Evolutionary conservation across 2,329 filamentous ascomycete species (phyloP).

Genomic region (Colletotrichum musicola): DNA sequence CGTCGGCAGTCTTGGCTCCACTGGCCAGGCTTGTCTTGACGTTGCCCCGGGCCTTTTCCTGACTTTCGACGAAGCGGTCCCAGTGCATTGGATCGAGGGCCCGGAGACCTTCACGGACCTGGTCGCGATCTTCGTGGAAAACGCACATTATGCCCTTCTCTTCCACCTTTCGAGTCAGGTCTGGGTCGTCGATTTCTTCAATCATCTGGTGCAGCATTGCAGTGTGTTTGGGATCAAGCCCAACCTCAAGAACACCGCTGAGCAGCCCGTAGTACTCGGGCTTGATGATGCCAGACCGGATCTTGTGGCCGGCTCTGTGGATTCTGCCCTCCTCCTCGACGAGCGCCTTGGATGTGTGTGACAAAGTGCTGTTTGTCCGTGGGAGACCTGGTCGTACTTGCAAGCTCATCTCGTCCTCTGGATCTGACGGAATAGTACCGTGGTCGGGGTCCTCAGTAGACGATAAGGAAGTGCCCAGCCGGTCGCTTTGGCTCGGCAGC

Average conservation of each 20-base stretch:
- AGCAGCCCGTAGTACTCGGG: slow-evolving; percentile 65
- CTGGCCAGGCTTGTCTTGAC: slow-evolving; percentile 53
- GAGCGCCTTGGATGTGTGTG: slow-evolving; percentile 62
- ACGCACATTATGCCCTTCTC: slow-evolving; percentile 71
- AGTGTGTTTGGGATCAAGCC: slow-evolving; percentile 63
- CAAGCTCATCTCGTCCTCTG: slow-evolving; percentile 62
- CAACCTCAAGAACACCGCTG: slow-evolving; percentile 62
- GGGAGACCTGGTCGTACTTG: slow-evolving; percentile 57
- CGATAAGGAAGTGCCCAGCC: slow-evolving; percentile 46
- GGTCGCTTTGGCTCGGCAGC: slow-evolving; percentile 44
- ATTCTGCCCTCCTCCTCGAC: slow-evolving; percentile 69
- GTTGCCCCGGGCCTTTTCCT: slow-evolving; percentile 70
- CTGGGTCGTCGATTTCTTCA: slow-evolving; percentile 71
- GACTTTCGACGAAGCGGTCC: slow-evolving; percentile 71
- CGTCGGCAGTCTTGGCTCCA: slow-evolving; percentile 48
- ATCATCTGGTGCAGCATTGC: slow-evolving; percentile 72
- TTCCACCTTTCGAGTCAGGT: slow-evolving; percentile 64
- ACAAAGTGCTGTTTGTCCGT: slow-evolving; percentile 66
- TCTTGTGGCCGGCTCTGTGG: slow-evolving; percentile 67
- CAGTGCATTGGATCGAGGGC: slow-evolving; percentile 76
- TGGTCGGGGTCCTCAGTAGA: slow-evolving; percentile 53
- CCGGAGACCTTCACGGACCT: slow-evolving; percentile 63
- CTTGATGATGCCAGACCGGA: slow-evolving; percentile 66
- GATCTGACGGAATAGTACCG: slow-evolving; percentile 56
- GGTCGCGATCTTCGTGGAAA: slow-evolving; percentile 69